Evolutionary conservation across 148 eudicot species (phyloP).

Genomic region (Rhododendron vialii): DNA sequence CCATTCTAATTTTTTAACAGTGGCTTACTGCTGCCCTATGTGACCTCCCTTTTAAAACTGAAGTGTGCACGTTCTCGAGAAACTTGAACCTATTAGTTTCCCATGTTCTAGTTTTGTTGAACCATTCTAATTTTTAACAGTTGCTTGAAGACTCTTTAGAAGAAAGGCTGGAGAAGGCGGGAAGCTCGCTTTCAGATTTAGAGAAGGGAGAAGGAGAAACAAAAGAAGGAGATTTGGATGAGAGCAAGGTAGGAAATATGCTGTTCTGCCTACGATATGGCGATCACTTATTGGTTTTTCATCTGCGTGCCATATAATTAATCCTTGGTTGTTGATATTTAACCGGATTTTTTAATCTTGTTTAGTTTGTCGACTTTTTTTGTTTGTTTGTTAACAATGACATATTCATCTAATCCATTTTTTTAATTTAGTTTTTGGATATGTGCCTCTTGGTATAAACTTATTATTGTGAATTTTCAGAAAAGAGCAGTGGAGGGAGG

Average conservation of each 20-base stretch:
- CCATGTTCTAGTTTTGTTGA: constrained; percentile 6
- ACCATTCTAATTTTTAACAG: constrained; percentile 30
- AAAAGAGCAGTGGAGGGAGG: constrained; percentile 81
- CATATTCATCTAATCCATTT: not conserved
- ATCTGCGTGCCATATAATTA: not conserved
- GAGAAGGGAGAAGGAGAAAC: constrained; percentile 79
- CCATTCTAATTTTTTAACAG: constrained; percentile 29
- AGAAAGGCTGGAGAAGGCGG: constrained; percentile 79
- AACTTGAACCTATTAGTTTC: not conserved
- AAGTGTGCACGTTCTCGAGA: not conserved
- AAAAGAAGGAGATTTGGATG: constrained; percentile 86
- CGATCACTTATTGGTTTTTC: not conserved
- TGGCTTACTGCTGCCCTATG: constrained; percentile 26
- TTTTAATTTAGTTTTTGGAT: not conserved
- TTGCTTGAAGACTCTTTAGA: constrained; percentile 90
- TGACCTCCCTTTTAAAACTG: not conserved
- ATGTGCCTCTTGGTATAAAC: not conserved
- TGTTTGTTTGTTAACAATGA: not conserved
- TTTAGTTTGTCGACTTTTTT: not conserved
- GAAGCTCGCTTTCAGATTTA: constrained; percentile 60
- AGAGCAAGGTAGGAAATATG: constrained; percentile 55
- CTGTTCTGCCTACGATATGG: constrained; percentile 1
- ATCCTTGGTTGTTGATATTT: not conserved
- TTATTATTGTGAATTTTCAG: constrained; percentile 27
- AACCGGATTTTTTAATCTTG: not conserved